phyloP scores from a whole-genome alignment of 2,329 filamentous ascomycete genomes.

The Trichophyton mentagrophytes region DNA sequence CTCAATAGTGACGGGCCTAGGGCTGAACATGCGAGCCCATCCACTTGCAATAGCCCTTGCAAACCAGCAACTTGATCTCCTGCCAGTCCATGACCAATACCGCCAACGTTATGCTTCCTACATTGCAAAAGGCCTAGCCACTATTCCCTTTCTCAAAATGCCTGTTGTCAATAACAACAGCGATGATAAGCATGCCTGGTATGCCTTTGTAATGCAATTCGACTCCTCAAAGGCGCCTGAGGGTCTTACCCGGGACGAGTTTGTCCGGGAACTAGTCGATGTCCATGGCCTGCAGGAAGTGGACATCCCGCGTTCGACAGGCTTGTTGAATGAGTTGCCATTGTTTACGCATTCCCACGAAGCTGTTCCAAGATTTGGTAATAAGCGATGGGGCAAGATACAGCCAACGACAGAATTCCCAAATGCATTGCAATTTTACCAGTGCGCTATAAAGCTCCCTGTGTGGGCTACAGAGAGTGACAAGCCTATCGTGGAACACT shows the following conservation, averaged over 20 bases:
- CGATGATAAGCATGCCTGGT: constrained; percentile 1
- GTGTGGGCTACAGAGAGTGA: neutral
- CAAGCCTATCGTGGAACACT: neutral
- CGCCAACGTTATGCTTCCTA: neutral
- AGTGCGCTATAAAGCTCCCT: neutral
- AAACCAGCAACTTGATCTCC: neutral
- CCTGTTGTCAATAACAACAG: neutral
- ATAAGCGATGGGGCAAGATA: neutral
- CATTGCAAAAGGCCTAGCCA: neutral
- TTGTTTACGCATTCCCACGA: neutral
- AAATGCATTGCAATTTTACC: neutral
- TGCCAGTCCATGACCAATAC: neutral
- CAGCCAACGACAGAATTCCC: neutral
- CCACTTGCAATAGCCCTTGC: neutral
- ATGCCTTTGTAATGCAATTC: constrained; percentile 1
- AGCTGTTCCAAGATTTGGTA: neutral
- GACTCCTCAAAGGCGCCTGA: neutral
- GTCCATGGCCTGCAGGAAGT: neutral
- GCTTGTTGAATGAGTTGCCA: neutral
- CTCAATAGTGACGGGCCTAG: neutral
- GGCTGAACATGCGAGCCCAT: neutral
- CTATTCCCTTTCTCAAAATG: constrained; percentile 3
- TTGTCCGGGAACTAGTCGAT: neutral
- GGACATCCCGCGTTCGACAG: neutral
- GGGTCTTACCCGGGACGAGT: neutral